A percentile compares a stretch with the other conserved stretches of the same genome.
Evolutionary conservation across 108 stramenopile genomes (phyloP).

Genomic region (Fragilaria radians): DNA sequence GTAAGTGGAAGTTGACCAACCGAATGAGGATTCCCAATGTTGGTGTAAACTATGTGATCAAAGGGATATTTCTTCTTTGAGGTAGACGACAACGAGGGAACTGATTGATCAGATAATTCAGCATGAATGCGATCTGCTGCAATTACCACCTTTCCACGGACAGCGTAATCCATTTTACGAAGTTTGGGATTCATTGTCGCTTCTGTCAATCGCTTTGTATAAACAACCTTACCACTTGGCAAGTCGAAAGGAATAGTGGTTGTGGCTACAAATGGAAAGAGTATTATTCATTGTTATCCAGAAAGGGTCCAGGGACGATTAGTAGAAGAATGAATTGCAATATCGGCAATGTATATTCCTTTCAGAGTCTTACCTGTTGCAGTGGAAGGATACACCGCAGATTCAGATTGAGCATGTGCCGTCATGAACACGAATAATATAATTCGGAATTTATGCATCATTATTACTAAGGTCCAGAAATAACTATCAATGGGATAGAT

Average conservation of each 20-base stretch:
- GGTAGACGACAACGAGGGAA: slow-evolving; percentile 6
- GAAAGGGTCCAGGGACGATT: no score
- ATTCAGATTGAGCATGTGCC: neutral
- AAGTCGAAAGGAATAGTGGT: neutral
- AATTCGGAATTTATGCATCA: no score
- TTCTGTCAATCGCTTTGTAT: slow-evolving; percentile 36
- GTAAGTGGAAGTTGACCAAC: slow-evolving; percentile 91
- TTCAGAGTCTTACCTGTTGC: neutral
- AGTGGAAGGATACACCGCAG: neutral
- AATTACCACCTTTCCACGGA: slow-evolving; percentile 79
- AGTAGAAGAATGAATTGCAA: no score
- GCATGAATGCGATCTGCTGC: slow-evolving; percentile 68
- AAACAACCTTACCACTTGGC: neutral
- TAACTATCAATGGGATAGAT: no score
- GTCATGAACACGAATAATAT: no score
- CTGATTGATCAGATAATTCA: slow-evolving; percentile 18
- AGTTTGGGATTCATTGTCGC: slow-evolving; percentile 58
- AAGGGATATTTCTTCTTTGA: slow-evolving; percentile 38
- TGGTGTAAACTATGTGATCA: slow-evolving; percentile 90
- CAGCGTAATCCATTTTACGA: slow-evolving; percentile 81
- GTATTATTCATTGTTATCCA: neutral
- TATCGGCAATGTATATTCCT: no score
- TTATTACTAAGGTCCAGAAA: no score
- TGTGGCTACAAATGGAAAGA: neutral
- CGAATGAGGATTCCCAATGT: slow-evolving; percentile 98